Evolutionary conservation across 2,329 filamentous ascomycete genomes (phyloP).

Genomic region (Mariannaea sp.): DNA sequence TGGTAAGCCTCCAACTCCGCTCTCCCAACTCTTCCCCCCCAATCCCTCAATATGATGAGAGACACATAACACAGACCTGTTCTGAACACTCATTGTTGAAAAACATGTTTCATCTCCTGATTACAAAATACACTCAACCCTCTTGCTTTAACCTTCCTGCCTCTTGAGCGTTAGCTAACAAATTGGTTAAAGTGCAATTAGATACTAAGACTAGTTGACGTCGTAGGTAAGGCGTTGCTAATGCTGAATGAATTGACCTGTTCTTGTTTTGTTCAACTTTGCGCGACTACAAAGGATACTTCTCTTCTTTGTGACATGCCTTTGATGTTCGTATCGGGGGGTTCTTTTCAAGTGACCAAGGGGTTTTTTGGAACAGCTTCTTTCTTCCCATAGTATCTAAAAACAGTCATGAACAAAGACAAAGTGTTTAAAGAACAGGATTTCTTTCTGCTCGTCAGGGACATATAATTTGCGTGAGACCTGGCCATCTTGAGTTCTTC

Average conservation of each 20-base stretch:
- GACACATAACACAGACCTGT: conserved; percentile 44
- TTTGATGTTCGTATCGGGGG: background rate
- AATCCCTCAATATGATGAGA: conserved; percentile 37
- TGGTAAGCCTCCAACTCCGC: conserved; percentile 19
- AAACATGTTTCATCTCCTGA: conserved; percentile 35
- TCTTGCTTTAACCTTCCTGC: conserved; percentile 1
- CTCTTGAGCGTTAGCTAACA: conserved; percentile 25
- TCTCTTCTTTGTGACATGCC: background rate
- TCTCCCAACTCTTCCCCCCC: background rate
- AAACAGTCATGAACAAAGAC: background rate
- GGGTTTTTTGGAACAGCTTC: background rate
- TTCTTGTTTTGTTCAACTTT: background rate
- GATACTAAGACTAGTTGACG: too few species aligned
- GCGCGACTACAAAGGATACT: background rate
- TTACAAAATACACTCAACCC: conserved; percentile 21
- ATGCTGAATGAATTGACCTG: background rate
- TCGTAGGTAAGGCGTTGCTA: background rate
- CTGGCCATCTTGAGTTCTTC: background rate
- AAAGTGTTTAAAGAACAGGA: background rate
- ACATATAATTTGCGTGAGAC: background rate
- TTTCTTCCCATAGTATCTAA: background rate
- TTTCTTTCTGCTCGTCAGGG: background rate
- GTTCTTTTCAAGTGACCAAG: background rate
- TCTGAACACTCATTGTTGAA: conserved; percentile 41
- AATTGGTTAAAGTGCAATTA: conserved; percentile 17